phyloP scores from a whole-genome alignment of 495 filamentous ascomycete genomes.

The Penicillium paradoxum region DNA sequence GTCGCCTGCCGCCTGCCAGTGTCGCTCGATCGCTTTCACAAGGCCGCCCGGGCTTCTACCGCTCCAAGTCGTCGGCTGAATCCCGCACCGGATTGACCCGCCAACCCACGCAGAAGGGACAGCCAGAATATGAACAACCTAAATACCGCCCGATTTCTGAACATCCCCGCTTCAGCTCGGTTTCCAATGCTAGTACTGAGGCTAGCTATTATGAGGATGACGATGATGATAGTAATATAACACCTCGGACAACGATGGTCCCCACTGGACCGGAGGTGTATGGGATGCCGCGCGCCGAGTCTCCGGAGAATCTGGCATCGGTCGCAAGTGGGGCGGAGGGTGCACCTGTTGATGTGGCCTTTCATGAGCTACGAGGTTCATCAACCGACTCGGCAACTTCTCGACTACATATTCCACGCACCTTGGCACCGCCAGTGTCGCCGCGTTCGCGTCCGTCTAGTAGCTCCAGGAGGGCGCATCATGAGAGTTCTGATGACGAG shows the following conservation, averaged over 20 bases:
- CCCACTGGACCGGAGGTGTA: conserved; percentile 32
- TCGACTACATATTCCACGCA: conserved; percentile 40
- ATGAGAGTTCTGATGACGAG: conserved; percentile 63
- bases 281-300: conserved; percentile 41
- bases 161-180: conserved; percentile 65
- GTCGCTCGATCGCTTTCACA: conserved; percentile 70
- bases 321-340: conserved; percentile 13
- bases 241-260: conserved; percentile 24
- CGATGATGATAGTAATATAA: conserved; percentile 27
- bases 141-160: conserved; percentile 63
- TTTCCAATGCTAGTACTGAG: conserved; percentile 49
- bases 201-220: conserved; percentile 30
- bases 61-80: conserved; percentile 46
- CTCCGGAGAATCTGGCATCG: conserved; percentile 41
- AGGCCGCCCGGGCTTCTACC: conserved; percentile 67
- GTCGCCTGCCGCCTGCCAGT: conserved; percentile 75
- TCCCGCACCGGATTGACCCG: conserved; percentile 26
- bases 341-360: conserved; percentile 16
- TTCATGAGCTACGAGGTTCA: conserved; percentile 29
- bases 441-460: conserved; percentile 51
- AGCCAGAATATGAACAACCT: conserved; percentile 56
- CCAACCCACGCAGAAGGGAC: conserved; percentile 39
- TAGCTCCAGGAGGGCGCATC: conserved; percentile 51
- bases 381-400: conserved; percentile 43
- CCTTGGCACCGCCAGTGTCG: conserved; percentile 53